A percentile compares a stretch with the other conserved stretches of the same genome.
Evolutionary conservation across 225 moss, liverwort and hornwort species (phyloP).

Genomic region (Ulota crispa): DNA sequence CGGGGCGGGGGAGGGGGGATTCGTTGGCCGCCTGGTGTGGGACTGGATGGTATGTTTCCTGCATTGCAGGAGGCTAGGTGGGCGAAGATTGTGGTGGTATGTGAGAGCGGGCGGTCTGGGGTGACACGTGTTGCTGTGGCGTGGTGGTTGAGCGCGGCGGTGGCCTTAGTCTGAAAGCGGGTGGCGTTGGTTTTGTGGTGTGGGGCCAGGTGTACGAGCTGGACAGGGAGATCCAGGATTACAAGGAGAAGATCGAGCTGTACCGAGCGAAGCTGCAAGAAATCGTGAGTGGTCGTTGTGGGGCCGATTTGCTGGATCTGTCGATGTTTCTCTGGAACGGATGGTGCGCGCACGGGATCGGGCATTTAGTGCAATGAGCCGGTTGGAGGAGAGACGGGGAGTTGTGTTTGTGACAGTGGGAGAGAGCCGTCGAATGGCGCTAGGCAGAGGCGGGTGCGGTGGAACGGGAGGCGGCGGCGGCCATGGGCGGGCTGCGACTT

Average conservation of each 20-base stretch:
- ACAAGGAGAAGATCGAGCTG: constrained; percentile 77
- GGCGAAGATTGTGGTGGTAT: not conserved
- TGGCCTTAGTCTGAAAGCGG: not conserved
- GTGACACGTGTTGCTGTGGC: not conserved
- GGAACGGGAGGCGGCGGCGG: not conserved
- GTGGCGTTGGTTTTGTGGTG: not conserved
- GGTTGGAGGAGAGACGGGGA: not conserved
- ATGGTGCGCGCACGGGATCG: not conserved
- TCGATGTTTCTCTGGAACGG: not conserved
- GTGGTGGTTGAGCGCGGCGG: not conserved
- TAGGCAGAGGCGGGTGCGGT: not conserved
- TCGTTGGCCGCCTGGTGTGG: not conserved
- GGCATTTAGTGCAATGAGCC: not conserved
- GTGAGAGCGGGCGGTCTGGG: not conserved
- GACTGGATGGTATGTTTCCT: not conserved
- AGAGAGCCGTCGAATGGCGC: no score
- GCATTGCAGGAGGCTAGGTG: not conserved
- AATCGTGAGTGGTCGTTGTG: constrained; percentile 47
- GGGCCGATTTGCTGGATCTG: not conserved
- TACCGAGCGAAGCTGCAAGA: constrained; percentile 75
- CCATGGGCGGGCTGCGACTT: not conserved
- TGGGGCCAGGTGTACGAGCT: constrained; percentile 58
- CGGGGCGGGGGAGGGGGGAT: not conserved
- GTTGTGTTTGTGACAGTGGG: no score
- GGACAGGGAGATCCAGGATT: constrained; percentile 67